A percentile compares a stretch with the other conserved stretches of the same genome.
These are phyloP conservation scores for Entomortierella lignicola DNA, from an alignment of 192 early-diverging fungal genomes.

Conservation along the genomic window DNA sequence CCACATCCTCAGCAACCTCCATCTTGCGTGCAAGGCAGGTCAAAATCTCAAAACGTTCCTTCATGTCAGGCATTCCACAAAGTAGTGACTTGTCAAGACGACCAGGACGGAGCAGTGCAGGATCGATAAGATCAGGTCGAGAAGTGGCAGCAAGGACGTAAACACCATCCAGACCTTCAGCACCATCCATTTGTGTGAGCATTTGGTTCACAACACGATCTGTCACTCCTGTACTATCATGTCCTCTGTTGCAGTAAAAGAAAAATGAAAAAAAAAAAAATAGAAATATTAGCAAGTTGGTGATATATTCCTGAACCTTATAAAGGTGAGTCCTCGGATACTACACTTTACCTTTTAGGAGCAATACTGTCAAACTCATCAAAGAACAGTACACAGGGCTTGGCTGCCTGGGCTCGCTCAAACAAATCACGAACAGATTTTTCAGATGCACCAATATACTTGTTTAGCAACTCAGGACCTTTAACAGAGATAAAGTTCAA, in stretches of 20 bases:
- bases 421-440: constrained; percentile 95
- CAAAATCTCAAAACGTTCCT: constrained; percentile 89
- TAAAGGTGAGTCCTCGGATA: too few relatives aligned
- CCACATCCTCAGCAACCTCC: constrained; percentile 67
- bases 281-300: not conserved
- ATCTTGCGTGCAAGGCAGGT: constrained; percentile 78
- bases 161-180: constrained; percentile 94
- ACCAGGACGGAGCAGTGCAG: constrained; percentile 83
- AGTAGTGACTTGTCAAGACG: constrained; percentile 86
- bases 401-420: constrained; percentile 91
- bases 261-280: constrained; percentile 2
- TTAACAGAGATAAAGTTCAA: constrained; percentile 98
- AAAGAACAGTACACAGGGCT: constrained; percentile 97
- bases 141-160: constrained; percentile 97
- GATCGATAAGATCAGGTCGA: constrained; percentile 88
- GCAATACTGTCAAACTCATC: constrained; percentile 99
- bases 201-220: constrained; percentile 99
- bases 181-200: constrained; percentile 98
- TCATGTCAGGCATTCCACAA: constrained; percentile 81
- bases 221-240: constrained; percentile 98
- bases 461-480: constrained; percentile 97
- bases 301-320: too few relatives aligned
- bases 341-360: constrained; percentile 73
- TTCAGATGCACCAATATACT: constrained; percentile 99
- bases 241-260: constrained; percentile 74